Evolutionary conservation across 2,329 filamentous ascomycete genomes (phyloP), one percentile per base, ranked within the genome.

Genomic region (Arthrobotrys pseudoclavata): DNA sequence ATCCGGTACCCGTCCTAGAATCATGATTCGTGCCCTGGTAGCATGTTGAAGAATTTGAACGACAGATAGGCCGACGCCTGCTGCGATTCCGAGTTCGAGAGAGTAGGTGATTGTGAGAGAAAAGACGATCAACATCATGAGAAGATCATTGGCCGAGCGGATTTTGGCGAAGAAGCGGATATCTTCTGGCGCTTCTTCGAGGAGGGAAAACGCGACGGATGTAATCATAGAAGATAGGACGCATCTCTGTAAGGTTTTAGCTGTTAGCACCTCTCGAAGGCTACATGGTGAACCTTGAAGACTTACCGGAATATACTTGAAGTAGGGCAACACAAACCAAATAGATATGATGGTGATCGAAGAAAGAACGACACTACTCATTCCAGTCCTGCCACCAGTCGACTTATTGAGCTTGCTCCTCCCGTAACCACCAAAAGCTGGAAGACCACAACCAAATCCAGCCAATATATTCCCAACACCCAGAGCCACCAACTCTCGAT

Each of bases 171-270:
- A 99, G 86, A 98, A 99, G 60, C 87, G 86, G 79, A 99, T 89
- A 83, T 99, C 96, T 81, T 96, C 91, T 0, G 96, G 96, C 12
- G 93, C 93, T 86, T 99, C 96, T 85, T 99, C 96, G 77, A 98
- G 92, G 5, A 99, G 88, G 20, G 94, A 96, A 86, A 91, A 97
- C 20, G 96, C 96, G 26, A 99, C 95, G 1, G 97, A 95, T 13
- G 92, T 94, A 77, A 99, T 97, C 89, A 98, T 96, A 18, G 95
- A 89, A 18, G 91, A 97, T 20, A 99, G 88, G 0, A 98, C 94
- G 3, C 76, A 76, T 26, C 80, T 76, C 62, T 79, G 26, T 45
- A 24, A 4, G 22, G 26, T 9, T 34, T 40, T 13, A 47, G 13
- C 2, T 13, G 9, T 60, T 24, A 52, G 22, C 12, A 48, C 3